A percentile compares a stretch with the other conserved stretches of the same genome.
Evolutionary conservation across 169 alveolate species (phyloP).

Genomic region (Cryptosporidium sp.): DNA sequence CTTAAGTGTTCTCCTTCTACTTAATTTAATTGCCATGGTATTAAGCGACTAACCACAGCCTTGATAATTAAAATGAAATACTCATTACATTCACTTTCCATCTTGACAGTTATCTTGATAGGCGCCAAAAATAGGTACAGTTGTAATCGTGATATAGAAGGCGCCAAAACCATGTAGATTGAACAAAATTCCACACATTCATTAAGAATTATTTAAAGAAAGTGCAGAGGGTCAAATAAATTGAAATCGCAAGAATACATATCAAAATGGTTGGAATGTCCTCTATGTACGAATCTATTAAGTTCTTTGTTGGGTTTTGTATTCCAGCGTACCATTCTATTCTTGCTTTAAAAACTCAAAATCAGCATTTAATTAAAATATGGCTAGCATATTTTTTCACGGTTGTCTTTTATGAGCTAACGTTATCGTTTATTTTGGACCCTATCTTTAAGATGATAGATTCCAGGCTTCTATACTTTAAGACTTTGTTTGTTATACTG

Average conservation of each 20-base stretch:
- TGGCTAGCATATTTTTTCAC: conserved; percentile 47
- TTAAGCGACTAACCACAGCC: background rate
- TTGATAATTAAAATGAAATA: no score
- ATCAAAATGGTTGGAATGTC: background rate
- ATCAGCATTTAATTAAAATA: conserved; percentile 13
- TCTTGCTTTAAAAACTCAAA: conserved; percentile 17
- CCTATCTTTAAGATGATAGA: conserved; percentile 6
- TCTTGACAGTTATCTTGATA: background rate
- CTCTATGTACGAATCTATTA: background rate
- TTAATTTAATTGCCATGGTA: conserved; percentile 59
- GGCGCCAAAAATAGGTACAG: background rate
- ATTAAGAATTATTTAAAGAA: background rate
- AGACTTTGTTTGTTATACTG: conserved; percentile 12
- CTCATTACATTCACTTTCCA: background rate
- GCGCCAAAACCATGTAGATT: conserved; percentile 12
- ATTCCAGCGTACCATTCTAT: conserved; percentile 49
- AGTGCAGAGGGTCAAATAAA: background rate
- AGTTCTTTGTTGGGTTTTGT: conserved; percentile 10
- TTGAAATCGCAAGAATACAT: background rate
- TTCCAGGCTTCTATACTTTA: conserved; percentile 8
- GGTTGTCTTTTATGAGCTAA: conserved; percentile 2
- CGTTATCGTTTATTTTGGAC: conserved; percentile 13
- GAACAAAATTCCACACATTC: background rate
- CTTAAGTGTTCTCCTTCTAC: conserved; percentile 56
- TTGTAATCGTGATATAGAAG: background rate